These are phyloP conservation scores for Phytophthora brassicae DNA, from an alignment of 352 stramenopile genomes.

Conservation along the genomic window DNA sequence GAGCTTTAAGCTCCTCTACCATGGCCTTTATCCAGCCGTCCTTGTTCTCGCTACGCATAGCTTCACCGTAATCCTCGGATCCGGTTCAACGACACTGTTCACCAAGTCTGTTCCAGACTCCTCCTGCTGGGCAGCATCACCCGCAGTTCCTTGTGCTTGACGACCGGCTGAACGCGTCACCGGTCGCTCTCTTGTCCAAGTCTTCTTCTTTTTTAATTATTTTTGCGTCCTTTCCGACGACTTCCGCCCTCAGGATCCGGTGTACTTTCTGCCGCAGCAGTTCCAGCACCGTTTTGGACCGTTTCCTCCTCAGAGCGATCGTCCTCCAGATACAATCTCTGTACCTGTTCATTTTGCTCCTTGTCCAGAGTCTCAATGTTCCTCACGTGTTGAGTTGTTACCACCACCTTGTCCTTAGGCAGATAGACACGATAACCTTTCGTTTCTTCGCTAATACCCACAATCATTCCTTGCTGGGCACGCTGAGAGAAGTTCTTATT, in stretches of 20 bases:
- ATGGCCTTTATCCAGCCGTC: neutral
- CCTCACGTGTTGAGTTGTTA: neutral
- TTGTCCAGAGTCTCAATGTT: neutral
- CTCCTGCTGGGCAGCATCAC: neutral
- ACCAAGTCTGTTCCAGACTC: neutral
- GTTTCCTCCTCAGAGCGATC: neutral
- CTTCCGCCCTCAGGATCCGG: too few relatives aligned
- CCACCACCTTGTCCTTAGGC: neutral
- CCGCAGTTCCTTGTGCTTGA: neutral
- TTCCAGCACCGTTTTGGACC: neutral
- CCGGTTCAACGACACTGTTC: neutral
- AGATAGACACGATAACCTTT: neutral
- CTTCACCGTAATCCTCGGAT: neutral
- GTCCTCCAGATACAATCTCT: neutral
- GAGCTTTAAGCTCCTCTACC: neutral
- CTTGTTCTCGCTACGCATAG: neutral
- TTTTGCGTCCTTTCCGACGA: neutral
- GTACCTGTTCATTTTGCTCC: neutral
- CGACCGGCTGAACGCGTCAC: neutral
- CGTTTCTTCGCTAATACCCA: neutral
- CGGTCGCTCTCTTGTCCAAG: neutral
- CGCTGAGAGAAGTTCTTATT: neutral
- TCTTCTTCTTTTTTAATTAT: neutral
- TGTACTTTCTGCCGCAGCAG: too few relatives aligned
- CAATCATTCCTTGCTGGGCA: neutral